Conservation (phyloP, 192 early-diverging fungal genomes). For the Backusella tarrabulga region DNA sequence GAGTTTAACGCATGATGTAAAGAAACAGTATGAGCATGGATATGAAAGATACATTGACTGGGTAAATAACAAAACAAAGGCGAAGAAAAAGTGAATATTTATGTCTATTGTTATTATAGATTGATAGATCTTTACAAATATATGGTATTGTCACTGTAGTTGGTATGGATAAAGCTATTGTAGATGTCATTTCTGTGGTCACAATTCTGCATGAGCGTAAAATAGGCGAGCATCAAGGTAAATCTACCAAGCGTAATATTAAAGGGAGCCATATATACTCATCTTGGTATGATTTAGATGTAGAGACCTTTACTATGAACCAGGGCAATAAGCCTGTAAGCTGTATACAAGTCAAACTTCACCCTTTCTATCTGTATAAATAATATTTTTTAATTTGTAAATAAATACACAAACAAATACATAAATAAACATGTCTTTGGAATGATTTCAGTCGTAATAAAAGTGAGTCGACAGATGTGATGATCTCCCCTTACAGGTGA, state of each 20-base stretch:
- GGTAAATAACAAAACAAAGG: background rate
- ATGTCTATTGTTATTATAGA: background rate
- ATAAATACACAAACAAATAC: too few relatives aligned
- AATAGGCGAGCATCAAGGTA: conserved; percentile 18
- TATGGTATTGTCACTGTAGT: conserved; percentile 12
- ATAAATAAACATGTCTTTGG: too few relatives aligned
- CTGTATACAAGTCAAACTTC: conserved; percentile 20
- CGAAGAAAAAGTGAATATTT: background rate
- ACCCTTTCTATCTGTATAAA: background rate
- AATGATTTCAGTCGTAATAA: too few relatives aligned
- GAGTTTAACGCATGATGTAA: background rate
- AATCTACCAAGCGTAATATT: background rate
- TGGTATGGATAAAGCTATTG: conserved; percentile 21
- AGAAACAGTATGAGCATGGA: conserved; percentile 16
- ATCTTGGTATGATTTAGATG: background rate
- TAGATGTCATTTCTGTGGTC: conserved; percentile 15
- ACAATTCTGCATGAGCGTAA: conserved; percentile 11
- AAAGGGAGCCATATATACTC: background rate
- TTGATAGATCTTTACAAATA: background rate
- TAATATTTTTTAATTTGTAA: background rate
- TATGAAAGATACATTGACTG: conserved; percentile 23
- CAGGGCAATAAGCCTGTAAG: background rate
- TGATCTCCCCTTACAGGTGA: too few relatives aligned
- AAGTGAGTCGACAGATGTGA: too few relatives aligned
- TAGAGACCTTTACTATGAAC: conserved; percentile 16